These are phyloP conservation scores for Cyberlindnera sargentensis DNA, from an alignment of 805 yeast species.

Conservation along the genomic window DNA sequence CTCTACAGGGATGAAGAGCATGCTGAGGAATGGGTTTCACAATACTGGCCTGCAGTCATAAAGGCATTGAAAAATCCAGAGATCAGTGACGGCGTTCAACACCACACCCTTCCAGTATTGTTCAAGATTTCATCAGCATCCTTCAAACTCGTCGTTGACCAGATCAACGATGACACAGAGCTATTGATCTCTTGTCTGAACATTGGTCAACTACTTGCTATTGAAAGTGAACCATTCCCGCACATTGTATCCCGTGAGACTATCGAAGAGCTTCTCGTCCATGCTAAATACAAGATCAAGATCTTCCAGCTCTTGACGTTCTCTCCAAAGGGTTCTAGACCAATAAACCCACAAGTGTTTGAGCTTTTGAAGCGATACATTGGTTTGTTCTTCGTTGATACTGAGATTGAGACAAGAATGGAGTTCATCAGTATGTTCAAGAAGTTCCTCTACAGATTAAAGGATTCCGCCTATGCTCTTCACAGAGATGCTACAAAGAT, in stretches of 20 bases:
- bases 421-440: conserved; percentile 56
- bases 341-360: conserved; percentile 41
- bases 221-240: conserved; percentile 45
- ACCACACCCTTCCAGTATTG: conserved; percentile 56
- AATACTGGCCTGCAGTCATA: conserved; percentile 19
- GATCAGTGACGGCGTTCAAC: conserved; percentile 38
- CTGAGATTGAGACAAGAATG: conserved; percentile 61
- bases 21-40: conserved; percentile 16
- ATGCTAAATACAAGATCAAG: conserved; percentile 38
- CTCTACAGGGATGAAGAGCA: conserved; percentile 26
- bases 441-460: conserved; percentile 54
- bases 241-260: conserved; percentile 28
- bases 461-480: conserved; percentile 60
- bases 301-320: conserved; percentile 56
- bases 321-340: conserved; percentile 54
- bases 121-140: conserved; percentile 45
- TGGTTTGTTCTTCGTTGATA: conserved; percentile 52
- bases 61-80: conserved; percentile 7
- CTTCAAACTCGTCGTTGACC: conserved; percentile 32
- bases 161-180: conserved; percentile 25
- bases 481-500: conserved; percentile 44
- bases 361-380: conserved; percentile 37
- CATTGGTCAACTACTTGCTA: conserved; percentile 55
- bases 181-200: conserved; percentile 48
- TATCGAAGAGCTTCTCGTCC: conserved; percentile 37